Evolutionary conservation across 495 filamentous ascomycete genomes (phyloP).

Genomic region (Neurospora sublineolata): DNA sequence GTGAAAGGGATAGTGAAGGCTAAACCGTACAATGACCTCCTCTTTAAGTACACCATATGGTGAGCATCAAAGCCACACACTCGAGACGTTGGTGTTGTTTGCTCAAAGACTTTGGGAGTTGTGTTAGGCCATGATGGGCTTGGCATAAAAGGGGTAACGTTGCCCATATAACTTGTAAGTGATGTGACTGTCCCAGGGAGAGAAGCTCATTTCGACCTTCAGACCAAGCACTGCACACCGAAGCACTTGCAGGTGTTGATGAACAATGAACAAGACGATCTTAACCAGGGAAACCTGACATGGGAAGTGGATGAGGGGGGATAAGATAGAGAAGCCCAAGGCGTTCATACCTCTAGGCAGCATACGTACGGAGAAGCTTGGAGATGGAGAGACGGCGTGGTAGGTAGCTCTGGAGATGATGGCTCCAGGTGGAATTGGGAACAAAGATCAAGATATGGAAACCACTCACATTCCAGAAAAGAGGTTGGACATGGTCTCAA

Average conservation of each 20-base stretch:
- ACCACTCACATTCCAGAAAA: conserved; percentile 69
- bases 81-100: background rate
- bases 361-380: background rate
- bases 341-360: background rate
- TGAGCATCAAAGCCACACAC: background rate
- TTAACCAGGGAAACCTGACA: background rate
- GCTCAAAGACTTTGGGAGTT: background rate
- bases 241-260: background rate
- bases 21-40: background rate
- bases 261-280: background rate
- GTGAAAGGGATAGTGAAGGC: background rate
- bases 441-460: background rate
- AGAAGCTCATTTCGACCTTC: background rate
- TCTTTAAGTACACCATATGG: background rate
- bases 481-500: conserved; percentile 55
- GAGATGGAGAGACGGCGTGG: background rate
- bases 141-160: background rate
- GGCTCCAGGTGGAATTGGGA: background rate
- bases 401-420: background rate
- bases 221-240: background rate
- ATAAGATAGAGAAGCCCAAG: background rate
- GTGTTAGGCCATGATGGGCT: background rate
- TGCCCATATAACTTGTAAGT: background rate
- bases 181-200: background rate
- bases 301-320: background rate